Conservation (phyloP, 805 yeast genomes). For the Wickerhamomyces strasburgensis region DNA sequence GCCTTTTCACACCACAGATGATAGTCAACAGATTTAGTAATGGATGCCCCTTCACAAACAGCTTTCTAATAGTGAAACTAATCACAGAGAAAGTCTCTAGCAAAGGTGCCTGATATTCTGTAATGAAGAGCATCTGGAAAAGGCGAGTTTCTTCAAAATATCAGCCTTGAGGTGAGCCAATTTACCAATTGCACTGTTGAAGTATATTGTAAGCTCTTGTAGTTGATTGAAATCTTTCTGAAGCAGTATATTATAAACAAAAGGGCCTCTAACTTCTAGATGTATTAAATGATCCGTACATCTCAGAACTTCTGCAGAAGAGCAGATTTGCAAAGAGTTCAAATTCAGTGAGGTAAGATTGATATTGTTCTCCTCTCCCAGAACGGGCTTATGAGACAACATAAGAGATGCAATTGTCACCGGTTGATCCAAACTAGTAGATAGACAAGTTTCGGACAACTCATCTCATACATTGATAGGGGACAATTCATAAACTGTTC, state of each 20-base stretch:
- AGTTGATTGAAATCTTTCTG: constrained; percentile 2
- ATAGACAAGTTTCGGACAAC: constrained; percentile 8
- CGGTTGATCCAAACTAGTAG: constrained; percentile 13
- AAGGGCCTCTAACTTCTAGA: constrained; percentile 17
- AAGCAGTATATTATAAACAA: constrained; percentile 6
- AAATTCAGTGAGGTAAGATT: constrained; percentile 7
- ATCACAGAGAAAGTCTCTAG: constrained; percentile 4
- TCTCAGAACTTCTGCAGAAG: constrained; percentile 12
- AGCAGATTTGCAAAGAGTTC: constrained; percentile 10
- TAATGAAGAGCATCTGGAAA: constrained; percentile 13
- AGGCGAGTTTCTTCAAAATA: constrained; percentile 2
- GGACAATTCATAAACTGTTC: constrained; percentile 15
- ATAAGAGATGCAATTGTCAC: constrained; percentile 11
- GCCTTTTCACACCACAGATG: constrained; percentile 10
- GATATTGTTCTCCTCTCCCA: constrained; percentile 7
- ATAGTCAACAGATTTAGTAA: constrained; percentile 5
- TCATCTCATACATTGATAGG: constrained; percentile 6
- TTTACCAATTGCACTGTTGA: constrained; percentile 8
- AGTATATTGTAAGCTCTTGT: constrained; percentile 9
- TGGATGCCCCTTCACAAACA: constrained; percentile 5
- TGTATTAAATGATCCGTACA: constrained; percentile 4
- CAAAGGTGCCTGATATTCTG: constrained; percentile 8
- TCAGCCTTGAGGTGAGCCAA: constrained; percentile 11
- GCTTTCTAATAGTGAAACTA: constrained; percentile 8
- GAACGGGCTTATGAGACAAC: constrained; percentile 16